Percentiles rank a stretch among this genome's conserved stretches.
phyloP scores from a whole-genome alignment of 352 stramenopile genomes.

The Pythium insidiosum region DNA sequence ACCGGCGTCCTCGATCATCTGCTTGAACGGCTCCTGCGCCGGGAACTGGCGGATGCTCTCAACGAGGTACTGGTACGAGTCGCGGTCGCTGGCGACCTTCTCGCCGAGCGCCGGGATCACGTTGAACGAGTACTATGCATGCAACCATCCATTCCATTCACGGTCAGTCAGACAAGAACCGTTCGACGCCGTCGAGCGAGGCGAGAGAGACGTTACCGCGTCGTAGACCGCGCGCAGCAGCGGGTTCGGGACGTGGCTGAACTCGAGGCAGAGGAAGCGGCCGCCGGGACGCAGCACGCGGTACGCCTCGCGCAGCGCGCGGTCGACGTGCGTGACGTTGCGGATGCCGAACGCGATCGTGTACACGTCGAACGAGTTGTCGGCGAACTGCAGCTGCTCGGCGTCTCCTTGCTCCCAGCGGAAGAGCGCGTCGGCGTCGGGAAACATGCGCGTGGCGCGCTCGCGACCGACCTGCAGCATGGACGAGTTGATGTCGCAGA shows the following conservation, averaged over 20 bases:
- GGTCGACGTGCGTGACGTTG: constrained; percentile 97
- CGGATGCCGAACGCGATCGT: constrained; percentile 99
- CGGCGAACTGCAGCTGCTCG: constrained; percentile 92
- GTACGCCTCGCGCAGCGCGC: constrained; percentile 91
- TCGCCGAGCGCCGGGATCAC: constrained; percentile 95
- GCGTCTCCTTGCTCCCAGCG: constrained; percentile 95
- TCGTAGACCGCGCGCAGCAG: constrained; percentile 94
- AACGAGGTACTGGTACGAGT: constrained; percentile 99
- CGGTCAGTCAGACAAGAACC: not conserved
- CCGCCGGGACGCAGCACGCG: constrained; percentile 94
- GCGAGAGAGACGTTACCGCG: constrained; percentile 29
- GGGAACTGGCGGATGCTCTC: constrained; percentile 99
- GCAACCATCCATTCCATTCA: not conserved
- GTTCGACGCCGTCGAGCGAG: too few relatives aligned
- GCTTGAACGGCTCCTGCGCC: constrained; percentile 93
- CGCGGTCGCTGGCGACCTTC: constrained; percentile 93
- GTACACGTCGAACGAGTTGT: constrained; percentile 97
- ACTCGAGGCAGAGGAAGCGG: constrained; percentile 98
- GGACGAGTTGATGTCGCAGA: constrained; percentile 99
- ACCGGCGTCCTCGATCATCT: constrained; percentile 91
- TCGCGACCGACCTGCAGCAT: constrained; percentile 96
- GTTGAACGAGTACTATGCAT: constrained; percentile 93
- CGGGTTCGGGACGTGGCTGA: constrained; percentile 92
- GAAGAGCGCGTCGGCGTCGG: constrained; percentile 50
- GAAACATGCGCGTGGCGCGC: constrained; percentile 71